Evolutionary conservation across 371 early-diverging fungal genomes (phyloP).

Genomic region (Catenaria anguillulae): DNA sequence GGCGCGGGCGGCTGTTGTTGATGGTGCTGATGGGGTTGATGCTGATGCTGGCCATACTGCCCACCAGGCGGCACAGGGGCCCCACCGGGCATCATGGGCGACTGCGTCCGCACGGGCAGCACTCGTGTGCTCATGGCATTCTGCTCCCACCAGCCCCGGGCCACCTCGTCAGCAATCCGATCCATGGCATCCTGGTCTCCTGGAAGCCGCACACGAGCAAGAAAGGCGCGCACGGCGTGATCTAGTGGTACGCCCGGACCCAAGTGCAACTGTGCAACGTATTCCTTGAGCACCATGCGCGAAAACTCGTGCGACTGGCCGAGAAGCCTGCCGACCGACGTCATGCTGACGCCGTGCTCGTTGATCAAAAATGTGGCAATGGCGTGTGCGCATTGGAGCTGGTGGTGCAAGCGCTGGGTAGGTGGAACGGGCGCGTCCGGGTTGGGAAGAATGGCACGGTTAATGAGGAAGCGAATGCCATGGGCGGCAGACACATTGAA

Average conservation of each 20-base stretch:
- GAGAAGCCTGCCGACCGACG: background rate
- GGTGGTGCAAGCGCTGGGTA: background rate
- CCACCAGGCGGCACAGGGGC: background rate
- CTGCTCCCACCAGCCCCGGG: background rate
- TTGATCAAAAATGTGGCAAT: slow-evolving; percentile 1
- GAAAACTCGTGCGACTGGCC: background rate
- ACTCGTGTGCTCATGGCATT: no score
- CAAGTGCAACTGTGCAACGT: background rate
- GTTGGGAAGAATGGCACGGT: background rate
- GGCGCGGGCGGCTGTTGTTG: no score
- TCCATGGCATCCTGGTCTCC: background rate
- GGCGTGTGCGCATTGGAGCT: background rate
- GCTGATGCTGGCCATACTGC: background rate
- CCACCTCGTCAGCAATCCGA: background rate
- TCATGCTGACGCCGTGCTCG: background rate
- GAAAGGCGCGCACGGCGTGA: background rate
- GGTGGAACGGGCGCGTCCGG: background rate
- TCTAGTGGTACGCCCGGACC: background rate
- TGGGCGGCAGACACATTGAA: background rate
- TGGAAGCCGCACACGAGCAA: background rate
- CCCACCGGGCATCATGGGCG: background rate
- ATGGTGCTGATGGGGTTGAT: background rate
- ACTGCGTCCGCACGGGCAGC: background rate
- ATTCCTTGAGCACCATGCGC: background rate
- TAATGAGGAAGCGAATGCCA: background rate